phyloP scores from a whole-genome alignment of 2,329 filamentous ascomycete genomes.

The Talaromyces pinophilus region DNA sequence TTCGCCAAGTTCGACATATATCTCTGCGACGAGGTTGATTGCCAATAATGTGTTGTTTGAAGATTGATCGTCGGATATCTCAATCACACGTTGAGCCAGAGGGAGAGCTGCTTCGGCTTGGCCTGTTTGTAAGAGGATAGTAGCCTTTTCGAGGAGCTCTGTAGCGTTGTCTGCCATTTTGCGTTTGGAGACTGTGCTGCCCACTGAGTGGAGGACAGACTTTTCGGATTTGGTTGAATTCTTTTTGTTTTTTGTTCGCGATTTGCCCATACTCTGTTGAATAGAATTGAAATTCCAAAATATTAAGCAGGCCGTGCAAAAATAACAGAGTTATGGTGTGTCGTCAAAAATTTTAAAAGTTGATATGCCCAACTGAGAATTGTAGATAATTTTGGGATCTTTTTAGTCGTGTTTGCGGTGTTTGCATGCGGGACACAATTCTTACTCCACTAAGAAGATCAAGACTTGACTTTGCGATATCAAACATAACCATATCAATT shows the following conservation, averaged over 20 bases:
- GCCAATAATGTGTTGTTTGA: conserved; percentile 54
- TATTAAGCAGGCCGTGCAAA: neutral
- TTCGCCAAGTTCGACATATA: conserved; percentile 79
- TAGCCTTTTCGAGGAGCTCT: conserved; percentile 59
- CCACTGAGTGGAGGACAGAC: conserved; percentile 46
- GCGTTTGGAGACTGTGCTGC: conserved; percentile 41
- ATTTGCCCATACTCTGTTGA: conserved; percentile 51
- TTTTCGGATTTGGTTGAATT: conserved; percentile 46
- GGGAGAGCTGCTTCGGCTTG: conserved; percentile 60
- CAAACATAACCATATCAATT: conserved; percentile 19
- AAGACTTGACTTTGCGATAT: conserved; percentile 10
- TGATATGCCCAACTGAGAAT: neutral
- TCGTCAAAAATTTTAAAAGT: neutral
- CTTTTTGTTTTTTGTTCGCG: conserved; percentile 50
- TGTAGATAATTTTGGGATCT: conserved; percentile 28
- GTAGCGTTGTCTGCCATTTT: conserved; percentile 54
- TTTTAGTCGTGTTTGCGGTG: conserved; percentile 42
- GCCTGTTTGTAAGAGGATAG: conserved; percentile 58
- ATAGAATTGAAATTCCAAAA: no score
- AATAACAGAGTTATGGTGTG: neutral
- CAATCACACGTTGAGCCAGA: conserved; percentile 56
- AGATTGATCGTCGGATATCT: conserved; percentile 36
- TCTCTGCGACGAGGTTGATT: conserved; percentile 76
- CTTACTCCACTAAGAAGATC: neutral
- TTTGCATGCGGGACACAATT: conserved; percentile 43